Evolutionary conservation across 2,329 filamentous ascomycete species (phyloP), one percentile per base, ranked within the genome.

Genomic region (Fusarium continuum): DNA sequence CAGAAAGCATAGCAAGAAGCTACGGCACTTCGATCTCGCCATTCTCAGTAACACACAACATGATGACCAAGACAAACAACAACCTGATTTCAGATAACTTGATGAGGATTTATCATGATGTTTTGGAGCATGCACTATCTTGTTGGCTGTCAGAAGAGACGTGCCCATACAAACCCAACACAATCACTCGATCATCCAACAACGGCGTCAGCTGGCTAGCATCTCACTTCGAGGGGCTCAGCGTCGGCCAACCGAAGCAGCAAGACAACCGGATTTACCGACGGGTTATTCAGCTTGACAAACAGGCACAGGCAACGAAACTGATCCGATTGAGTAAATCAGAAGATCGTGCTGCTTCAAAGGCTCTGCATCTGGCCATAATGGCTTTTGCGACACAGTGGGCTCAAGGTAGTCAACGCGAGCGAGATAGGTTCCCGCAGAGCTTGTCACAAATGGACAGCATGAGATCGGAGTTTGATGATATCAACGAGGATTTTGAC

Each of bases 331-430:
- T 84, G 2, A 79, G 75, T 4, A 72, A 67, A 14, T 57, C 66
- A 1, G 78, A 85, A 53, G 78, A 82, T 35, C 74, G 73, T n/a
- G 75, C 76, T 6, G 80, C 77, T 23, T 76, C 77, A 1, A 78
- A 75, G 46, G 82, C 82, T 3, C 68, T 85, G 9, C 78, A 84
- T 45, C 69, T 80, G 4, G 76, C 78, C 4, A 82, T 84, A 41
- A 80, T 83, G 74, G 79, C 83, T 0, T 85, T 84, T 68, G 80
- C 82, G 5, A 79, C 82, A 1, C 82, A 85, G 60, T 84, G 83
- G 69, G 69, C 69, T 14, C 69, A 71, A 45, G 69, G 69, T 2
- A 71, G 69, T 20, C 67, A 71, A 26, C 69, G 69, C 17, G 69
- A 71, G 44, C 60, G 69, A 29, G 69, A 71, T 23, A 63, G 69